A percentile compares a stretch with the other conserved stretches of the same genome.
Evolutionary conservation across 2,329 filamentous ascomycete species (phyloP).

Genomic region (Nemania abortiva): DNA sequence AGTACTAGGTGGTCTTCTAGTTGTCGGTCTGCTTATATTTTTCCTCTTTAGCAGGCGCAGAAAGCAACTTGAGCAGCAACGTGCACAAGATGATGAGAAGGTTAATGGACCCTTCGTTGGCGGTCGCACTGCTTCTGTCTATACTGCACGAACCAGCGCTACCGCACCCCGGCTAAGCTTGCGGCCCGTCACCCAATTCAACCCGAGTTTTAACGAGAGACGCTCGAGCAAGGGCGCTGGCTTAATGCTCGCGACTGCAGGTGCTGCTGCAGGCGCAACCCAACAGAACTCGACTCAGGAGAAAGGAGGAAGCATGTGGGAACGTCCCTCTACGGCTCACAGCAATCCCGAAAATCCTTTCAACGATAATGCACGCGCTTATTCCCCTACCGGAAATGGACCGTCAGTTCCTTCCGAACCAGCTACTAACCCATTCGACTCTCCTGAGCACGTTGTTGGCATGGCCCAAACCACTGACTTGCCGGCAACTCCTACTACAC

Average conservation of each 20-base stretch:
- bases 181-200: conserved; percentile 85
- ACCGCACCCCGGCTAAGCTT: conserved; percentile 85
- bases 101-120: conserved; percentile 56
- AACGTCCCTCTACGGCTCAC: conserved; percentile 59
- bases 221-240: conserved; percentile 63
- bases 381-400: conserved; percentile 58
- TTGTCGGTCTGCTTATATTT: conserved; percentile 75
- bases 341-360: conserved; percentile 78
- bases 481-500: conserved; percentile 47
- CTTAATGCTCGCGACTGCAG: conserved; percentile 52
- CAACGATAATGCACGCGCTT: conserved; percentile 64
- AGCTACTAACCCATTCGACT: conserved; percentile 53
- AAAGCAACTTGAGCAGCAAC: conserved; percentile 70
- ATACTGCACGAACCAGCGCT: conserved; percentile 59
- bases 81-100: conserved; percentile 74
- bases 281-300: conserved; percentile 47
- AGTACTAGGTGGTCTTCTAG: conserved; percentile 75
- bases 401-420: conserved; percentile 45
- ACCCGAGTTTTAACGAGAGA: conserved; percentile 73
- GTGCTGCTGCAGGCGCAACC: conserved; percentile 44
- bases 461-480: conserved; percentile 53
- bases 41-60: conserved; percentile 78
- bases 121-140: conserved; percentile 52
- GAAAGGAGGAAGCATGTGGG: conserved; percentile 58
- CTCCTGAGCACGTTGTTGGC: conserved; percentile 55